Evolutionary conservation across 2,329 filamentous ascomycete species (phyloP).

Genomic region (Aspergillus quadricinctus): DNA sequence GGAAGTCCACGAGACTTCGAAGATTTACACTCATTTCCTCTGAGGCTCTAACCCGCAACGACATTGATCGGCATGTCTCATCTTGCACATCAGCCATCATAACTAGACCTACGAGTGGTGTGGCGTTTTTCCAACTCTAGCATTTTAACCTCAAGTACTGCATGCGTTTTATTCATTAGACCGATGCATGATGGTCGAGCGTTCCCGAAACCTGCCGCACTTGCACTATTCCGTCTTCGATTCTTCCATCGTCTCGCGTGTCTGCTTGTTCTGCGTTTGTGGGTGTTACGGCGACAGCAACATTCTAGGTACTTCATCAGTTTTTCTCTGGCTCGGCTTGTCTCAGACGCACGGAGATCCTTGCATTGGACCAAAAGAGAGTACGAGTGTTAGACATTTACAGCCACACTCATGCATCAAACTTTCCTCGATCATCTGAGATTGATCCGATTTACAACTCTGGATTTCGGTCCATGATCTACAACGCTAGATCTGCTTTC

Average conservation of each 20-base stretch:
- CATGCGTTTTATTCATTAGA: slow-evolving; percentile 12
- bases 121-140: slow-evolving; percentile 16
- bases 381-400: slow-evolving; percentile 8
- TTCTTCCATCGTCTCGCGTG: background rate
- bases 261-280: slow-evolving; percentile 11
- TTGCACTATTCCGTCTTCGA: background rate
- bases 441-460: slow-evolving; percentile 18
- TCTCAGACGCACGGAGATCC: slow-evolving; percentile 11
- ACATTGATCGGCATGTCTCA: slow-evolving; percentile 21
- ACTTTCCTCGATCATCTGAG: slow-evolving; percentile 10
- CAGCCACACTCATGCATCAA: slow-evolving; percentile 2
- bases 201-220: slow-evolving; percentile 2
- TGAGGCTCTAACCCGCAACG: slow-evolving; percentile 50
- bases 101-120: slow-evolving; percentile 18
- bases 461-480: slow-evolving; percentile 13
- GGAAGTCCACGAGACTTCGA: slow-evolving; percentile 98
- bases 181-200: slow-evolving; percentile 13
- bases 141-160: slow-evolving; percentile 19
- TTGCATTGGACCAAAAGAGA: slow-evolving; percentile 1
- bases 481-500: slow-evolving; percentile 2
- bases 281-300: slow-evolving; percentile 17
- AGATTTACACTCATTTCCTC: slow-evolving; percentile 99
- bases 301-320: slow-evolving; percentile 6
- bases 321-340: slow-evolving; percentile 7
- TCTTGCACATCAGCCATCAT: slow-evolving; percentile 12